Evolutionary conservation across 2,329 filamentous ascomycete genomes (phyloP), one percentile per base, ranked within the genome.

Genomic region (Westerdykella aurantiaca): DNA sequence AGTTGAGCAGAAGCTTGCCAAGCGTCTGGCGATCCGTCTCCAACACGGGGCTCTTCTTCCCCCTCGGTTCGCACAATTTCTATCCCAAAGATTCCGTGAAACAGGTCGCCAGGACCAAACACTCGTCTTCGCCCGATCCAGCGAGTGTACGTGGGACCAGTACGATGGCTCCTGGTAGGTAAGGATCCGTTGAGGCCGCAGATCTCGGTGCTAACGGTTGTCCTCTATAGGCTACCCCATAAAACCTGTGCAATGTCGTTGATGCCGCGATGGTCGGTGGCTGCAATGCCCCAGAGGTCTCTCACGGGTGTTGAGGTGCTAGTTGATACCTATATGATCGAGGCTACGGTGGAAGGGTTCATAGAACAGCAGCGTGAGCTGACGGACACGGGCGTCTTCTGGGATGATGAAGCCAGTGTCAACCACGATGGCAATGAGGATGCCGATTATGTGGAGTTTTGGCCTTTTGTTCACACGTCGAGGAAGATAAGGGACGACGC

Each of bases 21-120:
- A 37, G 16, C 39, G 48, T 23, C 6, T 55, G 1, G 50, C 45
- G 34, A 35, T 57, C 22, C 53, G 52, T 13, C 12, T 55, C 1
- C 52, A 57, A 22, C 43, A 57, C 35, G 47, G 42, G 10, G 53
- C 52, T 7, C 14, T 13, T 4, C 14, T 54, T n/a, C 44, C 33
- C 14, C 49, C 49, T 2, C 18, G 21, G 7, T 48, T 44, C 14
- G 47, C 42, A 11, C 11, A 31, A 2, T 45, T 40, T 18, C 37
- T 56, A 4, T 13, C 41, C 4, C 39, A 48, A 14, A 37, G 13
- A 1, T 56, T 56, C 34, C n/a, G 42, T 23, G 21, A 44, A 16
- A 34, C 42, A 5, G 14, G 29, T 17, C 23, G n/a, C 17, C 12
- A 12, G n/a, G 38, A 12, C 13, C 38, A 37, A 13, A 43, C 45